Percentiles rank a stretch among this genome's conserved stretches.
phyloP scores from a whole-genome alignment of 352 stramenopile genomes.

The Plasmopara muralis region DNA sequence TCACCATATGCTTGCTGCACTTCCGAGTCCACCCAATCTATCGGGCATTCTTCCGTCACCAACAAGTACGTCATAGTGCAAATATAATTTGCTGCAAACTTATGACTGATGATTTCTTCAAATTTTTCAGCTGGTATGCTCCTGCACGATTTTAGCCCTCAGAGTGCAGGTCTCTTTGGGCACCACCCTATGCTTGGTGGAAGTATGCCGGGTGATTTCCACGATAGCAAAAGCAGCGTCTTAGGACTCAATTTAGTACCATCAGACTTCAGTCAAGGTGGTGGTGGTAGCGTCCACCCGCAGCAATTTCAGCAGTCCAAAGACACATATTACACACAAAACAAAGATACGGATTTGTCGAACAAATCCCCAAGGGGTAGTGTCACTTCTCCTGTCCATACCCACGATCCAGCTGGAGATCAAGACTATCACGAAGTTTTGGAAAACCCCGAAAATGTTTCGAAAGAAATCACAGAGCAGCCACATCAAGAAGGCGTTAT shows the following conservation, averaged over 20 bases:
- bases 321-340: constrained; percentile 30
- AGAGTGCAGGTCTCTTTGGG: constrained; percentile 41
- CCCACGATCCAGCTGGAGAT: constrained; percentile 8
- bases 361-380: constrained; percentile 28
- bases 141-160: constrained; percentile 70
- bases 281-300: constrained; percentile 18
- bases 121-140: constrained; percentile 50
- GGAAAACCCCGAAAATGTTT: constrained; percentile 18
- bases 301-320: constrained; percentile 34
- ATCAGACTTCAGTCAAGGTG: constrained; percentile 45
- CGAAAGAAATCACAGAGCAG: constrained; percentile 7
- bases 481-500: constrained; percentile 7
- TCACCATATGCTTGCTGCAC: constrained; percentile 52
- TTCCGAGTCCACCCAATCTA: constrained; percentile 68
- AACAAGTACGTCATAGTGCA: constrained; percentile 49
- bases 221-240: constrained; percentile 51
- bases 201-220: constrained; percentile 23
- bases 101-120: constrained; percentile 11
- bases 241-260: constrained; percentile 55
- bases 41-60: constrained; percentile 68
- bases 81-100: not conserved
- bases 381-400: constrained; percentile 21
- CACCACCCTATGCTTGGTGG: constrained; percentile 35
- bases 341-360: constrained; percentile 23
- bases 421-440: constrained; percentile 9